Base-by-base conservation (phyloP, 495 filamentous ascomycete species). In the Apiosordaria backusii region DNA sequence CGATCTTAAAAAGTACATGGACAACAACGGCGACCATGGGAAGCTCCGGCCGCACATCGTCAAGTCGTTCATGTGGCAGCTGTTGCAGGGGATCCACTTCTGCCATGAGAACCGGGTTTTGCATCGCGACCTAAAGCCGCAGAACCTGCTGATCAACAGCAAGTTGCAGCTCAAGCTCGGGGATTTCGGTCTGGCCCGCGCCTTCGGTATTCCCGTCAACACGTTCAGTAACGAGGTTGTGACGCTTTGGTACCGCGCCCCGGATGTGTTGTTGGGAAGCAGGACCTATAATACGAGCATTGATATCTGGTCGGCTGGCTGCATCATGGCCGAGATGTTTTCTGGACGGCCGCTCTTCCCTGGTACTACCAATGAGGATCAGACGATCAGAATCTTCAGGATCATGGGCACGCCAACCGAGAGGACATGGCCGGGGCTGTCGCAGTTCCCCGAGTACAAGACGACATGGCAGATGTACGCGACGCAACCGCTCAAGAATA, bases 1-100 rank as follows among this genome's bases (percentile, higher is more conserved):
- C 71, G 95, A 99, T 73, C 82, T 99, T n/a, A 99, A 99, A 84
- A 95, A 94, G 76, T 98, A 97, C 79, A 99, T 99, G 95, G 95
- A 99, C 71, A 88, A 88, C 19, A 86, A 90, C 26, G 90, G 91
- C 69, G 89, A 94, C 55, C 85, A 91, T 62, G 93, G 94, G 27
- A 89, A 90, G 23, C 80, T 98, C 52, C 90, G 93, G 74, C 90
- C 91, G 29, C 78, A 83, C 50, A 92, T 90, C 50, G 96, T 98
- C 83, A 98, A 97, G 79, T 94, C 90, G 24, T 98, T 97, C 84
- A 97, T 97, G 92, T 90, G 92, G 79, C 93, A 98, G 77, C 87
- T 98, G 18, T 85, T 98, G 50, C 88, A 90, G 72, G 93, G 94
- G 45, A 97, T 97, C 73, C 93, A 92, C 45, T 98, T 98, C 75